Evolutionary conservation across 2,329 filamentous ascomycete species (phyloP), one percentile per base, ranked within the genome.

Genomic region (Sporothrix sp.): DNA sequence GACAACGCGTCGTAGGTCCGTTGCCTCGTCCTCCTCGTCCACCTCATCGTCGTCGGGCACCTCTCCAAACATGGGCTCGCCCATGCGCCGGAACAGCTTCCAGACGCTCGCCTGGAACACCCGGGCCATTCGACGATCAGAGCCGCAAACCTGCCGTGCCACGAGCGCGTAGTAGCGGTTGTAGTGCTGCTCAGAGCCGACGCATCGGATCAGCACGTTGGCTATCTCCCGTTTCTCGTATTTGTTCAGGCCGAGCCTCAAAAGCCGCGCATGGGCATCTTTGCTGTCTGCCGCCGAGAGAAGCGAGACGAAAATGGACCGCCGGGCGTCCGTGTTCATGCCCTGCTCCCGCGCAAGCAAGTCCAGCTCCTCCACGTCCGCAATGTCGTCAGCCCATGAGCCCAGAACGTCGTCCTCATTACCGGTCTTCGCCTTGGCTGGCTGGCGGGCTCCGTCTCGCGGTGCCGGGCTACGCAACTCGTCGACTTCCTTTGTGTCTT

Each of bases 161-260:
- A 98, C 82, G 1, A 95, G 72, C 0, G 87, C 86, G 63, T 98
- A 98, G 68, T 95, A 98, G 0, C 86, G 87, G 60, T 98, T 98
- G 67, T 96, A 95, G 1, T 75, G 74, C 51, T 83, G 74, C 67
- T 97, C 93, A 3, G 85, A 84, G 38, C 87, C 87, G 1, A 84
- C 83, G 62, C 90, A 96, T 58, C 93, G 89, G 8, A 96, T 76
- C 25, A 98, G 72, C 16, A 98, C 90, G 48, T 85, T 81, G 1
- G 91, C 84, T 28, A 97, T 85, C 63, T 97, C 91, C 21, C 83
- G 77, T 57, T 93, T 83, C 61, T 96, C 89, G 16, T 87, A 79
- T 58, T 83, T 87, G 68, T 93, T 96, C 42, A 98, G 74, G 32
- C 82, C 82, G 9, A 98, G 78, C 63, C 94, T 94, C 53, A 82